phyloP scores from a whole-genome alignment of 208 protist species.

The Herpetomonas tarakana region DNA sequence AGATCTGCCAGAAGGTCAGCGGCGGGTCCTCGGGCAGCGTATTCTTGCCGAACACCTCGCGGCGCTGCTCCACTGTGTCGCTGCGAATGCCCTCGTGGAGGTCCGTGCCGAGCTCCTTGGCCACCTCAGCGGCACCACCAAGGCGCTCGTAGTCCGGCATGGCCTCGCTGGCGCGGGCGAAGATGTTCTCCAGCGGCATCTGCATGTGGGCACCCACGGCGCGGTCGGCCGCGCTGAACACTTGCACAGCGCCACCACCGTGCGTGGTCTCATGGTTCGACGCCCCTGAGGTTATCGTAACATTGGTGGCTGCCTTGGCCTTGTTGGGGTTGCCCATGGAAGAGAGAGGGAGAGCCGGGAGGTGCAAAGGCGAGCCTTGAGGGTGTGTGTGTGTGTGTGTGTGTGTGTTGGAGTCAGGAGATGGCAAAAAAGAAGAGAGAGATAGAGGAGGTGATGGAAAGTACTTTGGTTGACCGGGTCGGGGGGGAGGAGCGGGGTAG shows the following conservation, averaged over 20 bases:
- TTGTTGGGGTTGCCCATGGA: not conserved
- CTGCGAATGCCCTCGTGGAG: constrained; percentile 20
- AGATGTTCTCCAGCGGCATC: constrained; percentile 29
- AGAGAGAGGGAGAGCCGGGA: too few species aligned
- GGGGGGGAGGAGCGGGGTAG: too few species aligned
- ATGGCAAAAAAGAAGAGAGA: too few species aligned
- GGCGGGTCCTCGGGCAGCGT: constrained; percentile 41
- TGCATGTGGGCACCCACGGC: constrained; percentile 24
- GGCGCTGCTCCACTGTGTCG: constrained; percentile 19
- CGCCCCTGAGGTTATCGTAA: too few species aligned
- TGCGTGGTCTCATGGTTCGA: too few species aligned
- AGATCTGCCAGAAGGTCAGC: constrained; percentile 55
- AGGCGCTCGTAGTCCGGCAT: constrained; percentile 37
- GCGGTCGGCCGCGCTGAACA: constrained; percentile 5
- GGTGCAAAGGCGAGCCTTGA: too few species aligned
- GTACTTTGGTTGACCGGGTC: too few species aligned
- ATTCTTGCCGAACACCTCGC: constrained; percentile 31
- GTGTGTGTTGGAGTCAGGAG: too few species aligned
- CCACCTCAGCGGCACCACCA: constrained; percentile 29
- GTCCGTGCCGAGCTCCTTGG: constrained; percentile 20
- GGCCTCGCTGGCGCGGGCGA: constrained; percentile 26
- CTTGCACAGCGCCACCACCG: not conserved
- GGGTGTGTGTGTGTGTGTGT: too few species aligned
- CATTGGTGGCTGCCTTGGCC: not conserved
- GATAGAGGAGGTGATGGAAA: too few species aligned